These are phyloP conservation scores for Asclepias syriaca DNA, from an alignment of 257 asterid genomes.

Conservation along the genomic window DNA sequence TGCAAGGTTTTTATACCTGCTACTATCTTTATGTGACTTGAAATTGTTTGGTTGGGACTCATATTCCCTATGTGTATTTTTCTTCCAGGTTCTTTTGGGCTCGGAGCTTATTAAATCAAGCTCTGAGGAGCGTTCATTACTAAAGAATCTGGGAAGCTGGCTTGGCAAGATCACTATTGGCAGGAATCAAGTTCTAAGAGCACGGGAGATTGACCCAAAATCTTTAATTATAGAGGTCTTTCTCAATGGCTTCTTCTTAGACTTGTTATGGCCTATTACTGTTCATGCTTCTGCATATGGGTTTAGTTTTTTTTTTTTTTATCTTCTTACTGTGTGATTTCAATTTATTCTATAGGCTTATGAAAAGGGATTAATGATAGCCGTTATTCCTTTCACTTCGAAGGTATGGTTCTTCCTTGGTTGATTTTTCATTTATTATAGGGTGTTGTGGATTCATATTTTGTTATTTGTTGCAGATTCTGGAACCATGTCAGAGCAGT, in stretches of 20 bases:
- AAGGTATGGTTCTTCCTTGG: conserved; percentile 50
- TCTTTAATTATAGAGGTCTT: conserved; percentile 75
- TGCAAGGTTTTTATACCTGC: conserved; percentile 66
- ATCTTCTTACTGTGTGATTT: neutral
- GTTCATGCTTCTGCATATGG: neutral
- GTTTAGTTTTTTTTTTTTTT: neutral
- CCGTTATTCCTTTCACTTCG: conserved; percentile 94
- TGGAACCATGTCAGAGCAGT: conserved; percentile 92
- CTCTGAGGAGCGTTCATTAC: conserved; percentile 91
- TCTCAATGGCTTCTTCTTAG: conserved; percentile 1
- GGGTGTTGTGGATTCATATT: neutral
- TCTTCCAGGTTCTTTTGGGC: conserved; percentile 82
- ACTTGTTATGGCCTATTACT: neutral
- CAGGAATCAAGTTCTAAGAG: conserved; percentile 85
- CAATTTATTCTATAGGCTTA: conserved; percentile 62
- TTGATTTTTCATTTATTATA: neutral
- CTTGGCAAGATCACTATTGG: conserved; percentile 98
- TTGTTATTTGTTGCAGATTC: conserved; percentile 43
- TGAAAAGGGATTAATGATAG: conserved; percentile 95
- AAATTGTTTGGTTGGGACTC: conserved; percentile 5
- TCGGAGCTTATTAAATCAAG: conserved; percentile 96
- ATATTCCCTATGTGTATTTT: conserved; percentile 16
- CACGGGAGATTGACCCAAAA: conserved; percentile 89
- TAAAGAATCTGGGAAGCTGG: conserved; percentile 97
- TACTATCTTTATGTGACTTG: neutral